Base-by-base conservation (phyloP, 163 green algal genomes). In the Scenedesmus sp. region DNA sequence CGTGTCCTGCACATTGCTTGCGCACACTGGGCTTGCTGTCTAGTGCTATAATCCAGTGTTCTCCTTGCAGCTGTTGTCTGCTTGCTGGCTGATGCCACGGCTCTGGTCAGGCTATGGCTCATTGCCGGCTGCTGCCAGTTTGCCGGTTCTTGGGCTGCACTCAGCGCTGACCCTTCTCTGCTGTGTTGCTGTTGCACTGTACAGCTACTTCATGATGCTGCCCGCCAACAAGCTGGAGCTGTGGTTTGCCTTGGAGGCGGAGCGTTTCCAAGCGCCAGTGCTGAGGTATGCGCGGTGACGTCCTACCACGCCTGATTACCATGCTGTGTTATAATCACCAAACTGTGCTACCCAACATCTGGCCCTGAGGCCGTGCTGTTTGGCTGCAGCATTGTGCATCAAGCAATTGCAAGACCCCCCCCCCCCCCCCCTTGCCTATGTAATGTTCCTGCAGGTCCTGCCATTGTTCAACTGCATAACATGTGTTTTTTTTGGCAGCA, bases 221-320 rank as follows among this genome's bases (percentile, higher is more conserved):
- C 97, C 97, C 0, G 80, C 94, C 88, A 99, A 99, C 93, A 98
- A 98, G 92, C 94, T 99, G 33, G 97, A 99, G 96, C 94, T 98
- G 61, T 99, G 97, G 97, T 98, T 99, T 93, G 96, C 96, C 7
- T 89, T 99, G 61, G 97, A 99, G 93, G 92, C 93, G 12, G 97
- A 97, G 82, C 94, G 97, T 46, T 98, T 99, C 91, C 93, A 96
- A 92, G 95, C 24, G 6, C 89, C 89, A 18, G 83, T 89, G 72
- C 83, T 92, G 24, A 85, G 89, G 88, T 92, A 30, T 16, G 68
- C 20, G 15, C 1, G 20, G 56, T 7, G n/a, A n/a, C n/a, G n/a
- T n/a, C n/a, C n/a, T n/a, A n/a, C n/a, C n/a, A n/a, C n/a, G n/a
- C n/a, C n/a, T n/a, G n/a, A n/a, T n/a, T n/a, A n/a, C n/a, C n/a